Evolutionary conservation across 768 basidiomycete genomes (phyloP), one percentile per base, ranked within the genome.

Genomic region (Chlorophyllum brunneum): DNA sequence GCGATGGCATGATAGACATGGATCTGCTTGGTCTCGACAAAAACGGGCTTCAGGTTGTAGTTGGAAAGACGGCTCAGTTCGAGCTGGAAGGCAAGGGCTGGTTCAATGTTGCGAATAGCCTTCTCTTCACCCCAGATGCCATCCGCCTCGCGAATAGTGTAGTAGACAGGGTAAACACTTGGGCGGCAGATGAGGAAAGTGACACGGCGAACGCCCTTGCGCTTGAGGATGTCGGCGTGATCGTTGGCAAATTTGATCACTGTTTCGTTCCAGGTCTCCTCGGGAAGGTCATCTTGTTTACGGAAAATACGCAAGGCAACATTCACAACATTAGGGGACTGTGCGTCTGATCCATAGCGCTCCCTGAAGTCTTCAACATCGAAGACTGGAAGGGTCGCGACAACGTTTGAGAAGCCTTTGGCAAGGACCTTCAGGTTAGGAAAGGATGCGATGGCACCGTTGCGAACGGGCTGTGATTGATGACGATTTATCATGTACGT

Each of bases 1-100:
- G 94, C 95, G 46, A 95, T 82, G 39, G 88, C 95, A 61, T 95
- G 93, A 71, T 99, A 98, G 63, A 99, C 90, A 71, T 98, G 97
- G 43, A 98, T 90, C 70, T 98, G 95, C 66, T 95, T 89, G 71
- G 92, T 89, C 71, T 98, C 94, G 41, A 93, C 92, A 65, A 95
- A 94, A 73, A 86, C 85, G n/a, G 97, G 95, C 34, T 83, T 89
- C 65, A 99, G 80, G 67, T 95, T 93, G 75, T 98, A 98, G 76
- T 95, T 90, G 13, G 94, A 95, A 51, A 99, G 80, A 40, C 97
- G 92, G 68, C 88, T 90, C 55, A 99, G 85, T 66, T 99, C 97
- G 45, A 99, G 79, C 70, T 98, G 97, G 82, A 92, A 98, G 26
- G 97, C 97, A 36, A 98, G 78, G 22, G 97, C 97, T 18, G 97